These are phyloP conservation scores for Aaosphaeria arxii DNA, from an alignment of 2,329 filamentous ascomycete genomes.

Conservation along the genomic window DNA sequence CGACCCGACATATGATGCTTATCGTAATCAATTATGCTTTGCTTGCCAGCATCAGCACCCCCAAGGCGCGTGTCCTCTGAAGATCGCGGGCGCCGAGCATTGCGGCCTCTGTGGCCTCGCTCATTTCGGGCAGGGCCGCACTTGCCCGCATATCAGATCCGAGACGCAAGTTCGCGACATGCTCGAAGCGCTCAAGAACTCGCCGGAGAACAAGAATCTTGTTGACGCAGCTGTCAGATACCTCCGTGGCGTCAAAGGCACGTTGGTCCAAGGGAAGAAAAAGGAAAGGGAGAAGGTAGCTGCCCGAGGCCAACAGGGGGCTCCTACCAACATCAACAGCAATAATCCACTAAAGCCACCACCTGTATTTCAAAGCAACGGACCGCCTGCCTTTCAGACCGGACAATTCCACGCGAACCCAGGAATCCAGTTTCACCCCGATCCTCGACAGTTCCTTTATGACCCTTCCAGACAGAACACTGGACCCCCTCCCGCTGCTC, in stretches of 20 bases:
- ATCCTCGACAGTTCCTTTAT: neutral
- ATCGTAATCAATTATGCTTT: constrained; percentile 40
- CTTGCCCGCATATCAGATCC: constrained; percentile 61
- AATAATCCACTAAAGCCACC: neutral
- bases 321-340: neutral
- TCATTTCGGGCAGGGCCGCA: constrained; percentile 54
- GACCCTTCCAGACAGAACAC: neutral
- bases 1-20: constrained; percentile 15
- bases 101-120: constrained; percentile 65
- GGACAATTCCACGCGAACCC: neutral
- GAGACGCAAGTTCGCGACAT: constrained; percentile 63
- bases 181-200: constrained; percentile 60
- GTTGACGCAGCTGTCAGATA: constrained; percentile 57
- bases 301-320: neutral
- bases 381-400: too few relatives aligned
- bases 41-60: constrained; percentile 56
- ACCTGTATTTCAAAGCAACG: neutral
- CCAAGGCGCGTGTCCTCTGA: constrained; percentile 59
- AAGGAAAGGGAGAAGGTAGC: constrained; percentile 27
- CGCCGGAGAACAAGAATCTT: constrained; percentile 53
- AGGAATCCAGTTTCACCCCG: neutral
- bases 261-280: constrained; percentile 54
- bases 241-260: constrained; percentile 54
- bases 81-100: constrained; percentile 56
- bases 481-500: neutral